phyloP scores from a whole-genome alignment of 805 yeast genomes.

The Saccharomycopsis amapae region DNA sequence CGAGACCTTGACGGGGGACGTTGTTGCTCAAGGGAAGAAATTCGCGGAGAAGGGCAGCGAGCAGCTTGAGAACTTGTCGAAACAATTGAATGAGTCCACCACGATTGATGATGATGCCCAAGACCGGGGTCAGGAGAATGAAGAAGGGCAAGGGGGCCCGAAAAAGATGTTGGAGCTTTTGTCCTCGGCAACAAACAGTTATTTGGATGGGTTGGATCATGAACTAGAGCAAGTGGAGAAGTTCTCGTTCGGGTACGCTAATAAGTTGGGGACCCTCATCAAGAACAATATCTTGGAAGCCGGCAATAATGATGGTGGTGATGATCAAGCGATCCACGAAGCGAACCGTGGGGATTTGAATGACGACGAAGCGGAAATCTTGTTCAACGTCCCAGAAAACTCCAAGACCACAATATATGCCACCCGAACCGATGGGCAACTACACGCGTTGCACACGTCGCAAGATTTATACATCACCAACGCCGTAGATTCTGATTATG shows the following conservation, averaged over 20 bases:
- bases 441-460: slow-evolving; percentile 47
- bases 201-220: slow-evolving; percentile 64
- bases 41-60: slow-evolving; percentile 20
- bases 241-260: slow-evolving; percentile 53
- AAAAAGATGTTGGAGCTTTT: slow-evolving; percentile 28
- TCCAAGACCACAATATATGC: slow-evolving; percentile 35
- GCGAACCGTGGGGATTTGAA: slow-evolving; percentile 26
- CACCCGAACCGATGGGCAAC: slow-evolving; percentile 56
- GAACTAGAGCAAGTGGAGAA: slow-evolving; percentile 70
- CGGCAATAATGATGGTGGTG: slow-evolving; percentile 21
- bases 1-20: slow-evolving; percentile 5
- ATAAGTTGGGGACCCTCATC: slow-evolving; percentile 52
- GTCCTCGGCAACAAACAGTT: slow-evolving; percentile 45
- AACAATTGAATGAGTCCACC: slow-evolving; percentile 15
- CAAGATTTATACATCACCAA: slow-evolving; percentile 36
- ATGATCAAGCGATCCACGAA: slow-evolving; percentile 23
- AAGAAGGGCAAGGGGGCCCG: slow-evolving; percentile 5
- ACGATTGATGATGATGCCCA: slow-evolving; percentile 23
- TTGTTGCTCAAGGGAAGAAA: slow-evolving; percentile 14
- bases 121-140: too few relatives aligned
- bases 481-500: slow-evolving; percentile 30
- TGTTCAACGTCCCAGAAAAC: slow-evolving; percentile 39
- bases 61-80: slow-evolving; percentile 23
- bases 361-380: slow-evolving; percentile 34
- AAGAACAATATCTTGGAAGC: slow-evolving; percentile 32